These are phyloP conservation scores for Chenopodium suecicum DNA, from an alignment of 148 eudicot genomes.

Conservation along the genomic window DNA sequence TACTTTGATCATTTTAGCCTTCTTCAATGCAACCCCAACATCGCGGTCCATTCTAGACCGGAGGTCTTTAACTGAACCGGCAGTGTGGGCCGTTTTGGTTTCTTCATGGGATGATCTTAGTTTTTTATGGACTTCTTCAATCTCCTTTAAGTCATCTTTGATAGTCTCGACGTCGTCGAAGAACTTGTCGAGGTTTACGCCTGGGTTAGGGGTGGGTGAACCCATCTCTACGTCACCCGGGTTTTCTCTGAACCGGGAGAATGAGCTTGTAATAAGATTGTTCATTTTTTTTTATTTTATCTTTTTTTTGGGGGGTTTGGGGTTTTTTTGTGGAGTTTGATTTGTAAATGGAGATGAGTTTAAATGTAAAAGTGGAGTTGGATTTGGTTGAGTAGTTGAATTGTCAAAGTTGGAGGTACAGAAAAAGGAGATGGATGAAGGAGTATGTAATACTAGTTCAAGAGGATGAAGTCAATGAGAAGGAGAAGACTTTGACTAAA, in stretches of 20 bases:
- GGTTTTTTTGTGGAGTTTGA: neutral
- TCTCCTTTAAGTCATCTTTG: constrained; percentile 36
- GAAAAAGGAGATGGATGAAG: neutral
- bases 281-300: too few relatives aligned
- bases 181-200: constrained; percentile 52
- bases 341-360: neutral
- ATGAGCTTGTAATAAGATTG: constrained; percentile 44
- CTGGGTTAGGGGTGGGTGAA: neutral
- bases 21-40: constrained; percentile 37
- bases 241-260: constrained; percentile 29
- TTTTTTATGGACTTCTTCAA: constrained; percentile 26
- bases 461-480: constrained; percentile 4
- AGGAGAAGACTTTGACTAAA: constrained; percentile 2
- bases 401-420: neutral
- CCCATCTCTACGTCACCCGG: constrained; percentile 25
- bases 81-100: constrained; percentile 45
- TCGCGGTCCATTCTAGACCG: constrained; percentile 53
- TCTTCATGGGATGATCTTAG: constrained; percentile 42
- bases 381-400: neutral
- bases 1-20: constrained; percentile 46
- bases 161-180: constrained; percentile 46
- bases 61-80: constrained; percentile 39
- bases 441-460: neutral
- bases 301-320: too few relatives aligned
- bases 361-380: too few relatives aligned